Evolutionary conservation across 306 rosid genomes (phyloP), one percentile per base, ranked within the genome.

Genomic region (Oemleria cerasiformis): DNA sequence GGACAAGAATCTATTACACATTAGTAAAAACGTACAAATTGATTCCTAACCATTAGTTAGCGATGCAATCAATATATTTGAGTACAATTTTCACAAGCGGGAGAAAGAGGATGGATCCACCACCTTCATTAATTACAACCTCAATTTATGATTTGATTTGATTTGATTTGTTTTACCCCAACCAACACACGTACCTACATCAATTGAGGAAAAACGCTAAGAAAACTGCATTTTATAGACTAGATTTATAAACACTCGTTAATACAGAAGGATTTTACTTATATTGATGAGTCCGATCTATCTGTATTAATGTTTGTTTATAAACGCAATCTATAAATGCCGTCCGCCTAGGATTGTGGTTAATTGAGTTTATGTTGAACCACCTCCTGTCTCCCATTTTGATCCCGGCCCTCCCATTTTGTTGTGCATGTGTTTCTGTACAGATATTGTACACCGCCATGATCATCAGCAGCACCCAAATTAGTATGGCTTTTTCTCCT

Each of bases 1-100:
- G 63, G 41, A 55, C 36, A 20, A 55, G 3, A 15, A 30, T 30
- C 6, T 8, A 58, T 25, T 58, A 30, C 9, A 30, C 63, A 58
- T 57, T 14, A 58, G 63, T 58, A 59, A 15, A 34, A 40, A 23
- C 39, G 39, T 56, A 58, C 63, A 17, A 17, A 38, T n/a, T 41
- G 68, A 44, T 21, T 65, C 54, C 70, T 44, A 44, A 44, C 40
- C 70, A 23, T 21, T 21, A 44, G 70, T 44, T 65, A 44, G 70
- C 70, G 40, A 65, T 43, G 40, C 21, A 30, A 65, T 65, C 21
- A 30, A 65, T 65, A 65, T 25, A 43, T 65, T 21, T 65, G 70
- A 23, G 39, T 65, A 43, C 50, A 65, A 44, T 20, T 61, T 36
- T 38, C 21, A 61, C 44, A 38, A 61, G n/a, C 19, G 39, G 62